phyloP scores from a whole-genome alignment of 768 basidiomycete species.

The Boletus vinaceobasis region DNA sequence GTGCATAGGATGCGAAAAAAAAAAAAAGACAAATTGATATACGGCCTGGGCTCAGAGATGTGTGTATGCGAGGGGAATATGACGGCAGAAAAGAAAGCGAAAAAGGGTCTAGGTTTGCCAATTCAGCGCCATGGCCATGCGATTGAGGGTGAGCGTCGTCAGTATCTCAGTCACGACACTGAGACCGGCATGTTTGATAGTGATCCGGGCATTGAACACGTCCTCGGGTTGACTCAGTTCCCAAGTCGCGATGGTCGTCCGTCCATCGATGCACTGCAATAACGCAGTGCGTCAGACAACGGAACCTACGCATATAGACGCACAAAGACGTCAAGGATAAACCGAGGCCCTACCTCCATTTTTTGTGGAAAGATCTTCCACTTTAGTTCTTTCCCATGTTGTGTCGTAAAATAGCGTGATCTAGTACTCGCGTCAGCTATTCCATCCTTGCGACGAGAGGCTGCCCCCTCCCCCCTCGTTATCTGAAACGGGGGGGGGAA shows the following conservation, averaged over 20 bases:
- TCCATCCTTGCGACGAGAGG: no score
- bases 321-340: background rate
- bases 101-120: conserved; percentile 38
- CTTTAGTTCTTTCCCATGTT: conserved; percentile 68
- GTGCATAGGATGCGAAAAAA: background rate
- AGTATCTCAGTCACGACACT: conserved; percentile 71
- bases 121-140: conserved; percentile 58
- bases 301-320: background rate
- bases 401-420: conserved; percentile 71
- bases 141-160: conserved; percentile 70
- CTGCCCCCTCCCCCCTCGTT: background rate
- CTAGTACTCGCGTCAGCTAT: conserved; percentile 32
- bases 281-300: background rate
- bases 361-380: conserved; percentile 63
- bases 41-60: conserved; percentile 5
- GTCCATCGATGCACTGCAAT: conserved; percentile 60
- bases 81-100: background rate
- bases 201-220: conserved; percentile 57
- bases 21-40: background rate
- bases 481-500: background rate
- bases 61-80: background rate
- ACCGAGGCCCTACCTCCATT: conserved; percentile 54
- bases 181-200: conserved; percentile 55
- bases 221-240: conserved; percentile 57
- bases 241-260: conserved; percentile 63